Evolutionary conservation across 768 basidiomycete genomes (phyloP), one percentile per base, ranked within the genome.

Genomic region (Hortiboletus flavorubellus): DNA sequence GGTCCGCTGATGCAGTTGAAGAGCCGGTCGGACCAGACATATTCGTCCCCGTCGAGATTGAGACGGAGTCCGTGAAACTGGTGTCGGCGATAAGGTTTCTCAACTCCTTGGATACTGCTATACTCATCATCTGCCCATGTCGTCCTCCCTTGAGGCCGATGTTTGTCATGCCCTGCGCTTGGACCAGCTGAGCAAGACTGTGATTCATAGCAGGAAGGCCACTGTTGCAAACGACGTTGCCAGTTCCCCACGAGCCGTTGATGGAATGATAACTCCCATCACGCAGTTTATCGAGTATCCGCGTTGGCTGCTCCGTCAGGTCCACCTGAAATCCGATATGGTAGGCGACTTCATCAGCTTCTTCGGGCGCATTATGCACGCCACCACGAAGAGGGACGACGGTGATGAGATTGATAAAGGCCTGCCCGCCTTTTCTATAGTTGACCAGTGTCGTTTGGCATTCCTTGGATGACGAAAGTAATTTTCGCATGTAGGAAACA

Each of bases 271-370:
- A 93, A 34, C 80, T 83, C 16, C 94, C 94, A 61, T 91, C 85
- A 18, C 80, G 73, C 50, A 94, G 78, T 68, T 86, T 91, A 60
- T 88, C 81, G 50, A 94, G 73, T 56, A 97, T 94, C 2, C 83
- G 83, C 60, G 84, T 84, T 3, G 93, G 93, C 73, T 95, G 93
- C 64, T 88, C 84, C 16, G 85, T 85, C 46, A 99, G 76, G 71
- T 98, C 93, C 52, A 97, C 89, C 72, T 99, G 94, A 77, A 99
- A 98, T 1, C 97, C 97, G 48, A 99, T 87, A 64, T 91, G 88
- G 68, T 89, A 96, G 9, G 83, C 85, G 39, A 91, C 79, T 43
- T 95, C 87, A 51, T 84, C 82, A 37, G 78, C 78, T 59, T 85
- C 86, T 41, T 83, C 78, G 59, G 59, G 72, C 40, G 31, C 60